phyloP scores from a whole-genome alignment of 257 asterid species.

The Verbascum thapsus region DNA sequence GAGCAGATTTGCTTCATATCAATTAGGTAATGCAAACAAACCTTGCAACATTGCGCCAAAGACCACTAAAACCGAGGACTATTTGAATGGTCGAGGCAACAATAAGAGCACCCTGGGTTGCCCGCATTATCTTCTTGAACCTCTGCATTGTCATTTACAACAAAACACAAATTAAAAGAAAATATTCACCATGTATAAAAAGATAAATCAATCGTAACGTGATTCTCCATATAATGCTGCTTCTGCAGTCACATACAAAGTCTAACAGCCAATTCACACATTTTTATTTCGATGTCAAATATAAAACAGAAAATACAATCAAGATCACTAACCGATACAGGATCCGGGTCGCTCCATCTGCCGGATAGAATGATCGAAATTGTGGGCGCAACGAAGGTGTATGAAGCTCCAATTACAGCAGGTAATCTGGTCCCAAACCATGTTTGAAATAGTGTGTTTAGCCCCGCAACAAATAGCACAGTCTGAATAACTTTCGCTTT shows the following conservation, averaged over 20 bases:
- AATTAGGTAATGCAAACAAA: conserved; percentile 27
- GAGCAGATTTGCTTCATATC: background rate
- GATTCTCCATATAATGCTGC: conserved; percentile 14
- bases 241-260: conserved; percentile 37
- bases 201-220: background rate
- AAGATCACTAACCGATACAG: conserved; percentile 62
- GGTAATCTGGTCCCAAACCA: conserved; percentile 91
- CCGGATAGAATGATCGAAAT: conserved; percentile 91
- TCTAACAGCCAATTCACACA: conserved; percentile 1
- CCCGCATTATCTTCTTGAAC: conserved; percentile 89
- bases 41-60: conserved; percentile 93
- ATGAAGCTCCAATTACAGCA: conserved; percentile 87
- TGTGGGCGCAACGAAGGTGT: conserved; percentile 94
- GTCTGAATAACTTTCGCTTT: conserved; percentile 93
- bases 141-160: conserved; percentile 43
- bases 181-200: background rate
- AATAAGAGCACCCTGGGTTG: conserved; percentile 92
- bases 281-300: background rate
- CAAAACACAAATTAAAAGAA: conserved; percentile 16
- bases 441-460: conserved; percentile 82
- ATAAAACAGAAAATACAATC: background rate
- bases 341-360: conserved; percentile 89
- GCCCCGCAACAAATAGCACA: conserved; percentile 77
- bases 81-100: conserved; percentile 90
- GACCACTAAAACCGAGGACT: conserved; percentile 95